phyloP scores from a whole-genome alignment of 1,284 basidiomycete genomes.

The Rhodofomes roseus region DNA sequence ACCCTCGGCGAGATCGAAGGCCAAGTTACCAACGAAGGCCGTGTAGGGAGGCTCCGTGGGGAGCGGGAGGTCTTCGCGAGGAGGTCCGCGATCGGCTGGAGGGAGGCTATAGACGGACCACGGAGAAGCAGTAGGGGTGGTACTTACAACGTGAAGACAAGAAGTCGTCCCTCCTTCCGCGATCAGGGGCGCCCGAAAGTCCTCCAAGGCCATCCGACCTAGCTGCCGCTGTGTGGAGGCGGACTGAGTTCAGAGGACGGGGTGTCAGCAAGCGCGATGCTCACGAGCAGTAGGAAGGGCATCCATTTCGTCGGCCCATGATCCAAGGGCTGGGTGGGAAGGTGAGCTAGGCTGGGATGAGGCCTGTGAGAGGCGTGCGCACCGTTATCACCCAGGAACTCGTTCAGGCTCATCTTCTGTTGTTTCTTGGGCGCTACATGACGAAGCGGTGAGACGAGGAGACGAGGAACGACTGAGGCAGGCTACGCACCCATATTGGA shows the following conservation, averaged over 20 bases:
- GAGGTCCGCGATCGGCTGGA: constrained; percentile 61
- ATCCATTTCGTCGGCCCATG: constrained; percentile 98
- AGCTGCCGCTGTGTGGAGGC: constrained; percentile 48
- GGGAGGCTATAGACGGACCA: neutral
- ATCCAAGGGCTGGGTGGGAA: constrained; percentile 63
- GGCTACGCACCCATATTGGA: constrained; percentile 31
- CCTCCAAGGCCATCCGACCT: constrained; percentile 46
- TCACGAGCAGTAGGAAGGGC: constrained; percentile 84
- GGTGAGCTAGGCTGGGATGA: neutral
- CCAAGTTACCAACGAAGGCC: constrained; percentile 93
- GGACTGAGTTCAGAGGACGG: constrained; percentile 5
- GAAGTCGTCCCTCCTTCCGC: constrained; percentile 55
- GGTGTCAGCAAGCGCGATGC: constrained; percentile 27
- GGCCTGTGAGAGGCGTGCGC: constrained; percentile 27
- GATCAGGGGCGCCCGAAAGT: constrained; percentile 43
- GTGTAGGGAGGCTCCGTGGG: constrained; percentile 96
- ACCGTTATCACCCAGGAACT: constrained; percentile 85
- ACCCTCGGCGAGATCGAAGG: constrained; percentile 86
- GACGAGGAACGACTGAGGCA: neutral
- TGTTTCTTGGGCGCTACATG: constrained; percentile 78
- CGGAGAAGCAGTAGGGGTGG: neutral
- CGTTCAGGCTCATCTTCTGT: constrained; percentile 87
- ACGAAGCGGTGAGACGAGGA: constrained; percentile 1
- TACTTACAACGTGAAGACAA: constrained; percentile 53
- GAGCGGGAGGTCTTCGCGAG: constrained; percentile 89